Conservation (phyloP, 75 land plant species). For the Chamaecyparis obtusa region DNA sequence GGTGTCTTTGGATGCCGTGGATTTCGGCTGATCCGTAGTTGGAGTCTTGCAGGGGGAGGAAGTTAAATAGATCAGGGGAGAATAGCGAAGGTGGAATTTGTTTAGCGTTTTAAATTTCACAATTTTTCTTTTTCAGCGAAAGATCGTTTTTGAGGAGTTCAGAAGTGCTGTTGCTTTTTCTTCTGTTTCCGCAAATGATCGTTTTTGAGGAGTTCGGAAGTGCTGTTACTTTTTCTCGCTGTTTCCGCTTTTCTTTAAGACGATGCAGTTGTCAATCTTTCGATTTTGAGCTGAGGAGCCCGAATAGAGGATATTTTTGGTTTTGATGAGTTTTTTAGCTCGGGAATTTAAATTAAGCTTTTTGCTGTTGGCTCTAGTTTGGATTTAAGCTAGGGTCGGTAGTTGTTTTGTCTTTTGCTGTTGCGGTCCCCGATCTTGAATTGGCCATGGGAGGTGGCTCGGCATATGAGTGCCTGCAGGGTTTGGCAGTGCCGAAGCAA, state of each 20-base stretch:
- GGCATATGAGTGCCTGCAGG: slow-evolving; percentile 2
- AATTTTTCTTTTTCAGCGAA: not conserved
- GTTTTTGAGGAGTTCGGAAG: not conserved
- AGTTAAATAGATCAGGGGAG: not conserved
- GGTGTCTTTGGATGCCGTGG: not conserved
- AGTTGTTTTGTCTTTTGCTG: not conserved
- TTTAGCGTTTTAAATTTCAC: not conserved
- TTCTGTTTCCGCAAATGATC: not conserved
- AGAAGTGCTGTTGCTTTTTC: not conserved
- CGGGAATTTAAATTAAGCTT: not conserved
- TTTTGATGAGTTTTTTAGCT: not conserved
- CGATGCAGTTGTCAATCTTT: not conserved
- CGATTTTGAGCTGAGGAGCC: not conserved
- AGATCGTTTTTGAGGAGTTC: not conserved
- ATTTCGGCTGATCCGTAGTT: not conserved
- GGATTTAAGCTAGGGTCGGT: not conserved
- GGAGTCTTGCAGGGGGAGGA: not conserved
- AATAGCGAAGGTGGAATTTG: not conserved
- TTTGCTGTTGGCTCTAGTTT: not conserved
- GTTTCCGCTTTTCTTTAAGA: not conserved
- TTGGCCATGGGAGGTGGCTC: slow-evolving; percentile 5
- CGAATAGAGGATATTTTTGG: not conserved
- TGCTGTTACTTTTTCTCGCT: not conserved
- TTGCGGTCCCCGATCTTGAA: not conserved
- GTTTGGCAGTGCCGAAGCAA: slow-evolving; percentile 5